Evolutionary conservation across 768 basidiomycete species (phyloP).

Genomic region (Glaciozyma antarctica): DNA sequence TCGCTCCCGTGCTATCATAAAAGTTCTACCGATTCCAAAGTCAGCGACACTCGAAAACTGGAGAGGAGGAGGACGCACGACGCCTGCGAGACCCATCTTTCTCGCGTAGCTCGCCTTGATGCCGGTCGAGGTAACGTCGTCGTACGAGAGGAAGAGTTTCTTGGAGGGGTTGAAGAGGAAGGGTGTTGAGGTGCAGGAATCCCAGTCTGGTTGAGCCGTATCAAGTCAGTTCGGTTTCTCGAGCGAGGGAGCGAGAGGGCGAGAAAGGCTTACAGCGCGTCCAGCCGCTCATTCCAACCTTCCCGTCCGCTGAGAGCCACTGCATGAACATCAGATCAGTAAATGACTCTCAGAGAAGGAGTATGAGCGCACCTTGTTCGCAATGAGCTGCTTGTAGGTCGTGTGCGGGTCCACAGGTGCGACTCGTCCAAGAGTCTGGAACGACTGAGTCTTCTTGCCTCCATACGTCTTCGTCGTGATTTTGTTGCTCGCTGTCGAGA

Average conservation of each 20-base stretch:
- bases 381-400: not conserved
- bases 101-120: constrained; percentile 15
- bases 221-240: not conserved
- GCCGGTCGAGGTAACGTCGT: constrained; percentile 3
- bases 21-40: no score
- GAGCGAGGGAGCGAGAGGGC: not conserved
- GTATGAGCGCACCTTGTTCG: not conserved
- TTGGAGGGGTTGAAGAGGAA: constrained; percentile 13
- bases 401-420: not conserved
- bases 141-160: constrained; percentile 17
- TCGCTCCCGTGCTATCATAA: no score
- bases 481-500: constrained; percentile 7
- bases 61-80: not conserved
- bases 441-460: not conserved
- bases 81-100: constrained; percentile 16
- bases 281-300: constrained; percentile 1
- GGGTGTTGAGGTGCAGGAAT: constrained; percentile 14
- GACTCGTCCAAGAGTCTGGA: constrained; percentile 7
- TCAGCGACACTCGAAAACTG: not conserved
- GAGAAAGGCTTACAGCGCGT: not conserved
- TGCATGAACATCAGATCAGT: not conserved
- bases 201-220: not conserved
- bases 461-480: constrained; percentile 16
- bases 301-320: constrained; percentile 11
- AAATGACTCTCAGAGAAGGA: no score